A percentile compares a stretch with the other conserved stretches of the same genome.
Evolutionary conservation across 345 rosid species (phyloP).

Genomic region (Ailanthus altissimus): DNA sequence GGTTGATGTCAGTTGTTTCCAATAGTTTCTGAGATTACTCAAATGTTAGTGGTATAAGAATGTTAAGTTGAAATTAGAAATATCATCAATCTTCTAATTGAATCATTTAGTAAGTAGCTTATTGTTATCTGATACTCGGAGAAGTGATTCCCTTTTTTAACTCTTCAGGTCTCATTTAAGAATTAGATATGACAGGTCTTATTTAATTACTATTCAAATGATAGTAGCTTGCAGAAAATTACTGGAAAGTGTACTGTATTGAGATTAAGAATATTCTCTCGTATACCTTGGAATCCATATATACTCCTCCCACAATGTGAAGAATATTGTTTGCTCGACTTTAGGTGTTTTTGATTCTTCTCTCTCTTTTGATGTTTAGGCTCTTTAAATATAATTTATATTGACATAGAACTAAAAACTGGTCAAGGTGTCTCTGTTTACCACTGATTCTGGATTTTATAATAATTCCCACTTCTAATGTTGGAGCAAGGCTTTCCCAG

Average conservation of each 20-base stretch:
- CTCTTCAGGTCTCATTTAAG: background rate
- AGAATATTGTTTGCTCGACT: background rate
- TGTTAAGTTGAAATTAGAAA: background rate
- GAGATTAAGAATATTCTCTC: background rate
- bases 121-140: constrained; percentile 1
- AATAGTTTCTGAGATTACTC: background rate
- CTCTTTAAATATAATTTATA: background rate
- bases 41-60: background rate
- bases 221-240: background rate
- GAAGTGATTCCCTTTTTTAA: background rate
- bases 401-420: background rate
- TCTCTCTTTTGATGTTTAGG: background rate
- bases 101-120: background rate
- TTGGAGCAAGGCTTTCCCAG: background rate
- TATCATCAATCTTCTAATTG: background rate
- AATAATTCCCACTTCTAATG: background rate
- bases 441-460: background rate
- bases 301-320: background rate
- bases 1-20: no score
- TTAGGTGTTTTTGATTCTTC: background rate
- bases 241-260: background rate
- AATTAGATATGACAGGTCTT: background rate
- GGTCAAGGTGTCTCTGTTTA: background rate
- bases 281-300: background rate
- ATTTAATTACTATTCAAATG: background rate